Percentiles rank a stretch among this genome's conserved stretches.
Evolutionary conservation across 2,329 filamentous ascomycete species (phyloP).

Genomic region (Alternaria sp.): DNA sequence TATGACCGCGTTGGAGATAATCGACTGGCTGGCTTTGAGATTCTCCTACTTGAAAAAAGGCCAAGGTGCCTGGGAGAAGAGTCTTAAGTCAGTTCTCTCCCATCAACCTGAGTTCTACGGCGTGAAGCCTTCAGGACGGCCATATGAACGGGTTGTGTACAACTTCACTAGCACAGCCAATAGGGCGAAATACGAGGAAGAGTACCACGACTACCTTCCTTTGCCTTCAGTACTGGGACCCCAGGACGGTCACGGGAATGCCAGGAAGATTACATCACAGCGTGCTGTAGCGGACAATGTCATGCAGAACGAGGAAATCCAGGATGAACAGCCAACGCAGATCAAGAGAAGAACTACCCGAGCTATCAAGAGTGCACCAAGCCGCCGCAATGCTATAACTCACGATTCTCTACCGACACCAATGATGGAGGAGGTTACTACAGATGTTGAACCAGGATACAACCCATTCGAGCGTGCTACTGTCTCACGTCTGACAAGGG

Average conservation of each 20-base stretch:
- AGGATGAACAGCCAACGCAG: neutral
- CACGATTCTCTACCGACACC: neutral
- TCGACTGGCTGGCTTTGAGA: constrained; percentile 15
- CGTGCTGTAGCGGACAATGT: neutral
- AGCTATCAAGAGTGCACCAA: neutral
- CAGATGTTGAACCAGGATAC: neutral
- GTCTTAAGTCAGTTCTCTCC: constrained; percentile 17
- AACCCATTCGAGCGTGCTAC: constrained; percentile 11
- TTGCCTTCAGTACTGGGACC: neutral
- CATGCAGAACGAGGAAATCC: neutral
- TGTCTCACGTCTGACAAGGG: neutral
- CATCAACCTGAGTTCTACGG: constrained; percentile 16
- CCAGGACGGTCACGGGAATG: neutral
- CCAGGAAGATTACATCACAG: neutral
- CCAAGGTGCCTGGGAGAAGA: constrained; percentile 20
- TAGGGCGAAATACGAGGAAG: neutral
- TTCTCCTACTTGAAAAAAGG: constrained; percentile 18
- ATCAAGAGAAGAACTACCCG: neutral
- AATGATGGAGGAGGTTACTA: neutral
- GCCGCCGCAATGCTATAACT: neutral
- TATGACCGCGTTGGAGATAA: constrained; percentile 15
- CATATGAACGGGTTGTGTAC: constrained; percentile 1
- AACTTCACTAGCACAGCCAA: constrained; percentile 6
- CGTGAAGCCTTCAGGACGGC: neutral
- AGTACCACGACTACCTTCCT: constrained; percentile 2